Base-by-base conservation (phyloP, 2,329 filamentous ascomycete species). In the Venturia effusa region DNA sequence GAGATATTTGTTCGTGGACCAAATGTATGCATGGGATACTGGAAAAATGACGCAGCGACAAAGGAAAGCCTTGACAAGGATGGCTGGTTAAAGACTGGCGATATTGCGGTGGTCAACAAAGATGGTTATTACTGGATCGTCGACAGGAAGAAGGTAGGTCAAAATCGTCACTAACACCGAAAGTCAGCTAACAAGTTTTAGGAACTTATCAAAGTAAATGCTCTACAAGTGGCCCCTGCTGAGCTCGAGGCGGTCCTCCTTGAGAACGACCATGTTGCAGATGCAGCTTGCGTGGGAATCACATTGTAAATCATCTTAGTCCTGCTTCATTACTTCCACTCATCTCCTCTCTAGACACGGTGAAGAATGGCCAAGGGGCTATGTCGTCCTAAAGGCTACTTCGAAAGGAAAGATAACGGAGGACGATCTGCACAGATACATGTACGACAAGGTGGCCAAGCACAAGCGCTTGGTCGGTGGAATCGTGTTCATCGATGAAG, bases 281-380 rank as follows among this genome's bases (percentile, higher is more conserved):
- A 84, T 68, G 82, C 81, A 8, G 83, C 81, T 5, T 81, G 79
- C 0, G 80, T 83, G 1, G 82, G 83, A 24, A 79, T 83, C 62
- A 77, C 72, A n/a, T 66, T 81, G 71, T 78, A 71, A 67, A 75
- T 72, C 32, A 66, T 19, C 66, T 51, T 13, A 24, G 10, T 1
- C n/a, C 4, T 6, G 13, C 34, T 30, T 17, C 30, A 7, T 57
- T 22, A 15, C 22, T 37, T 13, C 17, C 41, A 27, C 45, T 39
- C 30, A 54, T 1, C 2, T 30, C 15, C 57, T 37, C n/a, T 19
- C 65, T 11, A 77, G 75, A 10, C 72, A 79, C 41, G 76, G 75
- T 24, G 75, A 82, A 43, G 82, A 84, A 68, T 79, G 75, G 71
- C 82, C 82, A 2, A 75, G 81, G 27, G 82, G 80, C 1, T 84